Base-by-base conservation (phyloP, 75 land plant genomes). In the Pseudotsuga menziesii region DNA sequence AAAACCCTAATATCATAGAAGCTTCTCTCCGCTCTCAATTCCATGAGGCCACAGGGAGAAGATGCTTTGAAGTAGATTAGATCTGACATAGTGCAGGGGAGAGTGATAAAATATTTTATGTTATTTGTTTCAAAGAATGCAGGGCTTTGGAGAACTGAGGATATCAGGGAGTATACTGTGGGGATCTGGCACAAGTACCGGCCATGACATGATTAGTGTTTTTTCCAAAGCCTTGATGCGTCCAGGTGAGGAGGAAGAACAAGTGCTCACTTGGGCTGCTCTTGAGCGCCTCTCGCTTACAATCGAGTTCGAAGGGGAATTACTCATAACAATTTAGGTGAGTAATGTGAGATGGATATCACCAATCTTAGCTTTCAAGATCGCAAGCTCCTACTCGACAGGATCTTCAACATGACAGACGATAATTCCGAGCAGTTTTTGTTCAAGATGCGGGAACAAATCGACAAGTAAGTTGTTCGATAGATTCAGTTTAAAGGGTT, bases 261-360 rank as follows among this genome's bases (percentile, higher is more conserved):
- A 84, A 76, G 89, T 89, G 54, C 83, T 90, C 2, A 35, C 74
- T 61, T 90, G 94, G 96, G 96, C 94, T 25, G 94, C 96, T 14
- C 73, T 93, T 55, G 87, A 91, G 87, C 74, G 94, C 75, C 77
- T 88, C 96, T 94, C 29, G 89, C 91, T 27, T 89, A 82, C 75
- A 64, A 56, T 27, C 77, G 94, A 5, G 83, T 82, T 23, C 84
- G 94, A 25, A 82, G 81, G 3, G 90, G 87, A 0, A 77, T 91
- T 58, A 81, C 87, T 57, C 76, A 25, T 61, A n/a, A 75, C 12
- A 36, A 67, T 2, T 75, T 62, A 3, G 90, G 92, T 2, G 89
- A 85, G 20, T n/a, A 19, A 13, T 74, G 56, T 48, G 87, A 87
- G 81, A 76, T 91, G 19, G 83, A 89, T 56, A 81, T 91, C 5